Conservation (phyloP, 768 basidiomycete species). For the Suillus placidus region DNA sequence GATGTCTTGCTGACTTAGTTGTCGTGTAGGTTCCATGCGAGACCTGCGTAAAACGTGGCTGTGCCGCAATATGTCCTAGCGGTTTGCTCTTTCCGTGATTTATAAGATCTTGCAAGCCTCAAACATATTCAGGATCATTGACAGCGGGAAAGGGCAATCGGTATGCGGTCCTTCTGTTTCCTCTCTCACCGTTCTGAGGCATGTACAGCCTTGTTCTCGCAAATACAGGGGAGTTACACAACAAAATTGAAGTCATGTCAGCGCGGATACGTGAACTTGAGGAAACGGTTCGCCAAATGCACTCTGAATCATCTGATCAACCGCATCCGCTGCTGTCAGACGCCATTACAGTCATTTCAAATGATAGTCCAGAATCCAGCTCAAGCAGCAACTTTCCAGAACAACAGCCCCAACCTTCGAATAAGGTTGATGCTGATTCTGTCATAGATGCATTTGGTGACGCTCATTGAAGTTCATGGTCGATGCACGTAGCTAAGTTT, state of each 20-base stretch:
- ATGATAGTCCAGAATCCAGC: slow-evolving; percentile 22
- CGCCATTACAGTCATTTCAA: slow-evolving; percentile 29
- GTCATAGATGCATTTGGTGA: slow-evolving; percentile 54
- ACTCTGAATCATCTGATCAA: slow-evolving; percentile 48
- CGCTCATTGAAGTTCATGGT: not conserved
- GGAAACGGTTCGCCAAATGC: slow-evolving; percentile 53
- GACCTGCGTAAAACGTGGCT: slow-evolving; percentile 76
- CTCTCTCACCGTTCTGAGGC: not conserved
- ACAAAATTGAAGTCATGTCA: slow-evolving; percentile 57
- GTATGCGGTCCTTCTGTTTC: slow-evolving; percentile 25
- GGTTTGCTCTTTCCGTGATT: slow-evolving; percentile 41
- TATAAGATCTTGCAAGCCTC: slow-evolving; percentile 3
- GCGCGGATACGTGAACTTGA: slow-evolving; percentile 65
- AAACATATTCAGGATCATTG: slow-evolving; percentile 44
- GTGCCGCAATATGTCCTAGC: slow-evolving; percentile 75
- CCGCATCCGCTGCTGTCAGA: slow-evolving; percentile 51
- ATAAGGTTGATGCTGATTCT: slow-evolving; percentile 43
- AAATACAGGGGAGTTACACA: slow-evolving; percentile 72
- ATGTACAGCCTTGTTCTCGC: slow-evolving; percentile 57
- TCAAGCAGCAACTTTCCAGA: slow-evolving; percentile 15
- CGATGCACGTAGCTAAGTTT: slow-evolving; percentile 1
- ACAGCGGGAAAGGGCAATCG: slow-evolving; percentile 64
- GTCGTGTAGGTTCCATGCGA: slow-evolving; percentile 68
- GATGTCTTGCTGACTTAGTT: slow-evolving; percentile 8
- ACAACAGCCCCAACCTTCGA: not conserved